phyloP scores from a whole-genome alignment of 371 early-diverging fungal genomes.

The Circinella umbellata region DNA sequence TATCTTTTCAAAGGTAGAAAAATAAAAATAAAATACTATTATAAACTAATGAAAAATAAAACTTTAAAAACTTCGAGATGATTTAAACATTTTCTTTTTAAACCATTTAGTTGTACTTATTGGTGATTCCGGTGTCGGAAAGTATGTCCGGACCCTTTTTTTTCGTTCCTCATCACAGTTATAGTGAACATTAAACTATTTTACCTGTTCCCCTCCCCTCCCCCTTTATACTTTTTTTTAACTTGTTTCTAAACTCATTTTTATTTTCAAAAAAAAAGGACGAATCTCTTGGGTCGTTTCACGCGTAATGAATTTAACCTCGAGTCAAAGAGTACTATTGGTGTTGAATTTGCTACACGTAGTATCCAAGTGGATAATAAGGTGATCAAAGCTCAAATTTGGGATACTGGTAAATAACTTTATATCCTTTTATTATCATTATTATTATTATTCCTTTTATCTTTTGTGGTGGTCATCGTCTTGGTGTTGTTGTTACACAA shows the following conservation, averaged over 20 bases:
- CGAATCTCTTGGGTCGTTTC: constrained; percentile 97
- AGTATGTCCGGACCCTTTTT: constrained; percentile 34
- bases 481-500: neutral
- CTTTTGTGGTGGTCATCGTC: neutral
- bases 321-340: constrained; percentile 99
- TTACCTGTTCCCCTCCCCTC: too few species aligned
- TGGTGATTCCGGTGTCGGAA: constrained; percentile 99
- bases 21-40: too few species aligned
- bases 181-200: neutral
- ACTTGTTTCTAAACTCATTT: too few species aligned
- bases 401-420: constrained; percentile 78
- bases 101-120: constrained; percentile 90
- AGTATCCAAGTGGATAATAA: constrained; percentile 96
- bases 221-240: neutral
- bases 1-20: constrained; percentile 89
- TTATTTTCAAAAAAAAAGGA: constrained; percentile 32
- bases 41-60: neutral
- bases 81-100: neutral
- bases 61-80: neutral
- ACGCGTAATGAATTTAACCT: constrained; percentile 97
- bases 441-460: neutral
- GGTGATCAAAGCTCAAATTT: constrained; percentile 99
- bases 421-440: too few species aligned
- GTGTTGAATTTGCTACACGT: constrained; percentile 99
- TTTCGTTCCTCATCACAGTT: neutral